Evolutionary conservation across 2,329 filamentous ascomycete genomes (phyloP), one percentile per base, ranked within the genome.

Genomic region (Tolypocladium amazonense): DNA sequence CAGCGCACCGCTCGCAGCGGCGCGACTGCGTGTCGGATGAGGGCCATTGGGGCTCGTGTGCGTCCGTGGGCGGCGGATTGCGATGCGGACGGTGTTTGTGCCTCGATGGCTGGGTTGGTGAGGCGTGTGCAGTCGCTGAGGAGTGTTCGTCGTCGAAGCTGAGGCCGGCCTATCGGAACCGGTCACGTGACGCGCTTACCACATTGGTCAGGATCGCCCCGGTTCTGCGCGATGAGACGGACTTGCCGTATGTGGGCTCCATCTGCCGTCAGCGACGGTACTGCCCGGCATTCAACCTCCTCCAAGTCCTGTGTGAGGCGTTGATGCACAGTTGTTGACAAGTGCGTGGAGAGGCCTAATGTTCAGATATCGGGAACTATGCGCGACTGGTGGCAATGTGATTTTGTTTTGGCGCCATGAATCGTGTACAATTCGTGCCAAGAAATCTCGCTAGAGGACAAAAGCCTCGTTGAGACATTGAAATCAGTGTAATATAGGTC

Each of bases 1-100:
- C 71, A 75, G 64, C 73, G 73, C 66, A 69, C 67, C 59, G 71
- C 71, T 62, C 72, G 72, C 66, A 75, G 68, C 57, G 73, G 71
- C 63, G 72, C 70, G 61, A 67, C 69, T 61, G 72, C 65, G 60
- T 72, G 69, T 63, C 73, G 73, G 63, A 75, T 63, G 64, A 75
- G 64, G 60, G 67, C 69, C 74, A 76, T 76, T 63, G 61, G 63
- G 25, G 64, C 8, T 56, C n/a, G 39, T 9, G 9, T 15, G 18
- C n/a, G 38, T 56, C 33, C 25, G 47, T 35, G 20, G 57, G 56
- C 60, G 62, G 38, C 56, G 45, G 64, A 63, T 62, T 62, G 65
- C 63, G 65, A 65, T 67, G 65, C 43, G 58, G 56, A 59, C 60
- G 62, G 65, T 33, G 35, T 57, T n/a, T 61, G 56, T 63, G 66